Percentiles rank a stretch among this genome's conserved stretches.
Conservation (phyloP, 106 monocot genomes). For the Alisma plantagoaquatica region DNA sequence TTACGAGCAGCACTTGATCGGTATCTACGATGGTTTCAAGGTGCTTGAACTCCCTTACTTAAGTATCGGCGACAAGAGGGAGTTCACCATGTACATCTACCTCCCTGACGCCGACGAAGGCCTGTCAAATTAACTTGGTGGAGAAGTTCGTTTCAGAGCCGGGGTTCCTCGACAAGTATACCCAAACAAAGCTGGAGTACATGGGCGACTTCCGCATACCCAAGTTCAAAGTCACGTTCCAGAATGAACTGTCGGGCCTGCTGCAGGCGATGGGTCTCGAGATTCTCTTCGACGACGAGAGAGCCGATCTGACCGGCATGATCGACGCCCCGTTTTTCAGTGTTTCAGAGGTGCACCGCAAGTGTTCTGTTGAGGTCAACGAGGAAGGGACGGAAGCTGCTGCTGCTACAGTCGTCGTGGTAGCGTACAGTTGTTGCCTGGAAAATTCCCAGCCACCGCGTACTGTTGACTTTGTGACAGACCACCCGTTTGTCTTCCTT, state of each 20-base stretch:
- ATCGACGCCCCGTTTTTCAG: constrained; percentile 20
- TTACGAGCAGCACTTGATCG: constrained; percentile 25
- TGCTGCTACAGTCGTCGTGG: too few species aligned
- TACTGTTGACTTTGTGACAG: too few species aligned
- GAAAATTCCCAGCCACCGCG: too few species aligned
- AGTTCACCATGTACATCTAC: constrained; percentile 67
- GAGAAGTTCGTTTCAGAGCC: constrained; percentile 39
- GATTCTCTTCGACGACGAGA: constrained; percentile 21
- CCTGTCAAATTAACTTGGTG: constrained; percentile 22
- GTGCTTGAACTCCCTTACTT: constrained; percentile 51
- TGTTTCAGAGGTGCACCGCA: constrained; percentile 38
- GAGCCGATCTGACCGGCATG: constrained; percentile 38
- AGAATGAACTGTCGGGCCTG: constrained; percentile 49
- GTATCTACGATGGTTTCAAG: constrained; percentile 34
- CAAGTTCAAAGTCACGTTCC: too few species aligned
- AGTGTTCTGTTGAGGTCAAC: too few species aligned
- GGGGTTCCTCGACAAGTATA: constrained; percentile 25
- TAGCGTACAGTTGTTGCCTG: too few species aligned
- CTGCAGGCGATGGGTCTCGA: constrained; percentile 31
- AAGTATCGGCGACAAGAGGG: constrained; percentile 32
- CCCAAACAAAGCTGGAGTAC: constrained; percentile 15
- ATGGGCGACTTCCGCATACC: constrained; percentile 44
- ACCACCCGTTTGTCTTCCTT: too few species aligned
- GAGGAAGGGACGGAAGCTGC: too few species aligned
- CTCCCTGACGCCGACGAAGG: constrained; percentile 42